Conservation (phyloP, 2,329 filamentous ascomycete genomes). For the Bipolaris sorokiniana region DNA sequence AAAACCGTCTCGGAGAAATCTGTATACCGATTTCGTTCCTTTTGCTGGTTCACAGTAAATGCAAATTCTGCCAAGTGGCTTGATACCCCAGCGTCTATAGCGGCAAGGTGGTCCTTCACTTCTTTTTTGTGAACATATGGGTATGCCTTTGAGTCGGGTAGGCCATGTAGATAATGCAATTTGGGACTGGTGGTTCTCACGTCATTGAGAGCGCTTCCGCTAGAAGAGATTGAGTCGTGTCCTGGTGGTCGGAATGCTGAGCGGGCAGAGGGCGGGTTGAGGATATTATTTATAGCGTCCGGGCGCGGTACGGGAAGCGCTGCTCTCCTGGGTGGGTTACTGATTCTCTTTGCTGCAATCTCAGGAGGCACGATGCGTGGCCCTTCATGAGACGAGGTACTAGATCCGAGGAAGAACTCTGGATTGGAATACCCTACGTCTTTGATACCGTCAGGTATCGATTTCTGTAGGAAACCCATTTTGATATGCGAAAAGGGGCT, state of each 20-base stretch:
- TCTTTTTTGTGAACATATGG: slow-evolving; percentile 34
- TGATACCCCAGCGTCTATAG: slow-evolving; percentile 19
- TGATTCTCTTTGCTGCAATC: slow-evolving; percentile 16
- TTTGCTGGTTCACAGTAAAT: neutral
- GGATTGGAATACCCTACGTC: neutral
- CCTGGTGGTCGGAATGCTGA: neutral
- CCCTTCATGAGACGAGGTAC: slow-evolving; percentile 9
- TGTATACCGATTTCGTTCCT: neutral
- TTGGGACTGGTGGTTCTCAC: slow-evolving; percentile 23
- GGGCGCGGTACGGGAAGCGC: slow-evolving; percentile 9
- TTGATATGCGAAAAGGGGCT: slow-evolving; percentile 21
- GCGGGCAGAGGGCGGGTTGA: neutral
- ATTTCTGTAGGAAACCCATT: neutral
- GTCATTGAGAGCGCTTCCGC: neutral
- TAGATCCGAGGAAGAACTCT: neutral
- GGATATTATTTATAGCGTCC: neutral
- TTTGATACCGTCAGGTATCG: neutral
- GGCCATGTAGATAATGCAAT: slow-evolving; percentile 29
- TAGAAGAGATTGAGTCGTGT: neutral
- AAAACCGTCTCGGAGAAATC: slow-evolving; percentile 21
- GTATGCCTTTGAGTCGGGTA: slow-evolving; percentile 23
- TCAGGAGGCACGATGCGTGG: slow-evolving; percentile 17
- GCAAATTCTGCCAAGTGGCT: slow-evolving; percentile 16
- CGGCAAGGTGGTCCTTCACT: slow-evolving; percentile 23
- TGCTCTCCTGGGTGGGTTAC: slow-evolving; percentile 20